Conservation (phyloP, 495 filamentous ascomycete species). For the Hypoxylon subgilvum region DNA sequence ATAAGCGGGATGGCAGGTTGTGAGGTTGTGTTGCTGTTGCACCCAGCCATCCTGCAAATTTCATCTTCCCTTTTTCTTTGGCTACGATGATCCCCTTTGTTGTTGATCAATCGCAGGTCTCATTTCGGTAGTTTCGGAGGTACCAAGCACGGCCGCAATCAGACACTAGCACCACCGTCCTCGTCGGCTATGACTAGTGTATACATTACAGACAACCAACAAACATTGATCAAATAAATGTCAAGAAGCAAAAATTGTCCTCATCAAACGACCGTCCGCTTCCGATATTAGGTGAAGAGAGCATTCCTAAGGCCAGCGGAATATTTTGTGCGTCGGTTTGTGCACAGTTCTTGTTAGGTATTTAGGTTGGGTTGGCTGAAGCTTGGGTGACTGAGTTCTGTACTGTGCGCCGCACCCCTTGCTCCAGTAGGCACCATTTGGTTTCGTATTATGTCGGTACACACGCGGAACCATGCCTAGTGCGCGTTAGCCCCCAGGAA, state of each 20-base stretch:
- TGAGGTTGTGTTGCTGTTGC: conserved; percentile 30
- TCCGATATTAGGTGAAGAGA: neutral
- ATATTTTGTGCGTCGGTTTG: conserved; percentile 1
- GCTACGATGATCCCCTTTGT: conserved; percentile 37
- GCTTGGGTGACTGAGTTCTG: neutral
- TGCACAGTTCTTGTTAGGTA: neutral
- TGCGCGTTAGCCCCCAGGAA: conserved; percentile 16
- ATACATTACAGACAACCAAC: conserved; percentile 11
- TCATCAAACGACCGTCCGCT: conserved; percentile 2
- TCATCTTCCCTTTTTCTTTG: conserved; percentile 28
- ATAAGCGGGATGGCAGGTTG: conserved; percentile 22
- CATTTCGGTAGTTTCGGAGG: conserved; percentile 46
- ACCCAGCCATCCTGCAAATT: conserved; percentile 29
- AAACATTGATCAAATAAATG: conserved; percentile 14
- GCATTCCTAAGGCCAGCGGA: neutral
- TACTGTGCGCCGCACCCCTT: conserved; percentile 6
- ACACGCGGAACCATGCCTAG: conserved; percentile 25
- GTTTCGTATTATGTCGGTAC: conserved; percentile 39
- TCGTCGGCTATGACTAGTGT: conserved; percentile 1
- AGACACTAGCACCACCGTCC: conserved; percentile 32
- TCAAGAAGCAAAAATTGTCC: neutral
- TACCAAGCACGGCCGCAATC: conserved; percentile 38
- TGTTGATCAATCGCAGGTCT: conserved; percentile 39
- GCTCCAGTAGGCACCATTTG: conserved; percentile 19
- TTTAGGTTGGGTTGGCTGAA: neutral